A percentile compares a stretch with the other conserved stretches of the same genome.
Evolutionary conservation across 345 rosid species (phyloP).

Genomic region (Iberis pinnata): DNA sequence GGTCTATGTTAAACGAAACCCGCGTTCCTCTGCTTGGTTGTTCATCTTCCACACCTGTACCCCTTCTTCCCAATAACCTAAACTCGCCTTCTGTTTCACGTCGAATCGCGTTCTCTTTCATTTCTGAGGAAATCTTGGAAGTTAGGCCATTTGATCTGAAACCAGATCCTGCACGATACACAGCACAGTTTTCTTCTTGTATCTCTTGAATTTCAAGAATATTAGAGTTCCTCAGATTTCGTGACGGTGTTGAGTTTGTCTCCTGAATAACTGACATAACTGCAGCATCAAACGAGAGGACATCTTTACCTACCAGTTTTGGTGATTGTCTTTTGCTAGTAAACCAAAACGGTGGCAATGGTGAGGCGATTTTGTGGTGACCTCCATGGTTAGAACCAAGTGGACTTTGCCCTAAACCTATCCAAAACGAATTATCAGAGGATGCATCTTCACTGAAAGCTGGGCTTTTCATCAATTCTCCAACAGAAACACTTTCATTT

Average conservation of each 20-base stretch:
- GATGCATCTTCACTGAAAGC: slow-evolving; percentile 94
- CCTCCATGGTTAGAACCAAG: slow-evolving; percentile 60
- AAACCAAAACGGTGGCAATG: slow-evolving; percentile 71
- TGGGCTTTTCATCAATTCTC: slow-evolving; percentile 95
- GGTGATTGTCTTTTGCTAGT: slow-evolving; percentile 43
- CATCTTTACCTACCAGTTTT: slow-evolving; percentile 46
- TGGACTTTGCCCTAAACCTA: slow-evolving; percentile 95
- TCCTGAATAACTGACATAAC: slow-evolving; percentile 52
- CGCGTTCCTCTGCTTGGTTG: slow-evolving; percentile 70
- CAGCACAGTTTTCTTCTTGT: slow-evolving; percentile 50
- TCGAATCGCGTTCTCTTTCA: slow-evolving; percentile 87
- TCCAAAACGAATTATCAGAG: slow-evolving; percentile 89
- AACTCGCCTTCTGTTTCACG: slow-evolving; percentile 96
- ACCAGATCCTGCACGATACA: neutral
- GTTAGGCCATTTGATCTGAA: slow-evolving; percentile 27
- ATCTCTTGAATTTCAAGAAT: slow-evolving; percentile 41
- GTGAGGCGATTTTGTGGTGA: slow-evolving; percentile 56
- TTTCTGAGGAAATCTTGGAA: slow-evolving; percentile 36
- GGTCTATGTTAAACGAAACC: slow-evolving; percentile 81
- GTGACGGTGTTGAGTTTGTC: slow-evolving; percentile 36
- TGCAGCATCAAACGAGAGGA: slow-evolving; percentile 74
- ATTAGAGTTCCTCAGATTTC: slow-evolving; percentile 24
- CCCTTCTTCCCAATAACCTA: slow-evolving; percentile 77
- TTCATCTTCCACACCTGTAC: slow-evolving; percentile 73
- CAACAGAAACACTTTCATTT: slow-evolving; percentile 78